phyloP scores from a whole-genome alignment of 2,329 filamentous ascomycete species.

The Ploettnerulaceae sp. region DNA sequence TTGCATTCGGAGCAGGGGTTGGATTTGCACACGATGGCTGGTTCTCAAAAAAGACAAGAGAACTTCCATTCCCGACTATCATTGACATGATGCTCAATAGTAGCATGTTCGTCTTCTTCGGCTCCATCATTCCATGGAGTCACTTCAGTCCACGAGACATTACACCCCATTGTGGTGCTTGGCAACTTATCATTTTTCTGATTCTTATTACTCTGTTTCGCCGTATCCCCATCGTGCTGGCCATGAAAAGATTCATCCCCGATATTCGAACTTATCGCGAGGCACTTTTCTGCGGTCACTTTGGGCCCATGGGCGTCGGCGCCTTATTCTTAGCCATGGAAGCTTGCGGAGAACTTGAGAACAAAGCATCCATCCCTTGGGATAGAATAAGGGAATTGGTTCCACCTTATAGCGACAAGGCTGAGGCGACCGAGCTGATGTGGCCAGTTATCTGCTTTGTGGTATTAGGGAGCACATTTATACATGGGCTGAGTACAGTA shows the following conservation, averaged over 20 bases:
- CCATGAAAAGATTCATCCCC: slow-evolving; percentile 43
- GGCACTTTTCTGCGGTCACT: slow-evolving; percentile 51
- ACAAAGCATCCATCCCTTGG: slow-evolving; percentile 39
- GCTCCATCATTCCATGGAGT: slow-evolving; percentile 48
- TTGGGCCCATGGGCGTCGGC: slow-evolving; percentile 53
- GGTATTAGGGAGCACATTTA: slow-evolving; percentile 47
- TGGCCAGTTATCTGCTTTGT: slow-evolving; percentile 53
- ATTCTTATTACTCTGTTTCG: slow-evolving; percentile 47
- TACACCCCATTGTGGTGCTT: slow-evolving; percentile 38
- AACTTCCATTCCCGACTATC: slow-evolving; percentile 43
- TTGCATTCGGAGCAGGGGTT: slow-evolving; percentile 50
- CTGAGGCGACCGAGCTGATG: slow-evolving; percentile 41
- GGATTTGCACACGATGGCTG: slow-evolving; percentile 51
- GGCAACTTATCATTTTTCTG: slow-evolving; percentile 42
- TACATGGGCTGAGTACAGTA: slow-evolving; percentile 50
- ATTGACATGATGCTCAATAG: slow-evolving; percentile 51
- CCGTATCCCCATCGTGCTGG: slow-evolving; percentile 47
- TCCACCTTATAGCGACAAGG: slow-evolving; percentile 32
- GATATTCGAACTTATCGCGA: slow-evolving; percentile 46
- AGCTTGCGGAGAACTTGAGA: slow-evolving; percentile 48
- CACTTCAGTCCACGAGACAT: slow-evolving; percentile 38
- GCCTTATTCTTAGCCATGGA: slow-evolving; percentile 53
- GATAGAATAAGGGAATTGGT: slow-evolving; percentile 15
- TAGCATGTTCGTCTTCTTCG: slow-evolving; percentile 52
- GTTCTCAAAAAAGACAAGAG: slow-evolving; percentile 43